Evolutionary conservation across 129 eudicot species (phyloP).

Genomic region (Erigeron canadensis): DNA sequence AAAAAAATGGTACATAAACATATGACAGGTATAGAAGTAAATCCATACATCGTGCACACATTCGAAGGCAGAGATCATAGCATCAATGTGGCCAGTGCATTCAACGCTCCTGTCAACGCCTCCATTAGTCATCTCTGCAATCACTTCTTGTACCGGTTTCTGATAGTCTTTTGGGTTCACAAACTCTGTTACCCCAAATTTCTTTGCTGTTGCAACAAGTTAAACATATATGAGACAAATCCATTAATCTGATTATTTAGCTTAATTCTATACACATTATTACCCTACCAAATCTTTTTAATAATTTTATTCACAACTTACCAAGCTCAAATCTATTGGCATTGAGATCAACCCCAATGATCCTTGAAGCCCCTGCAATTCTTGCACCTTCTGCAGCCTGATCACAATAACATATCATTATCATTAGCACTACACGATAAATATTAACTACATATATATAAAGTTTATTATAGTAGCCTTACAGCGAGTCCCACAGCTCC

Average conservation of each 20-base stretch:
- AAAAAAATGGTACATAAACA: neutral
- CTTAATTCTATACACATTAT: no score
- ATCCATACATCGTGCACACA: conserved; percentile 79
- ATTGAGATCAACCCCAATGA: conserved; percentile 70
- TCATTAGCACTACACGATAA: neutral
- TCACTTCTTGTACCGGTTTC: conserved; percentile 85
- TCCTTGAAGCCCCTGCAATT: conserved; percentile 71
- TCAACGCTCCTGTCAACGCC: conserved; percentile 82
- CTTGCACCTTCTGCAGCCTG: conserved; percentile 93
- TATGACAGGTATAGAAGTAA: neutral
- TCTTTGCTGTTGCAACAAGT: conserved; percentile 53
- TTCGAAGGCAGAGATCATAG: conserved; percentile 87
- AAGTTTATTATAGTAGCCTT: conserved; percentile 22
- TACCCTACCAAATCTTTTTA: no score
- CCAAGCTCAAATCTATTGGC: conserved; percentile 57
- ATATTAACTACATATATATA: neutral
- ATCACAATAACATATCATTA: neutral
- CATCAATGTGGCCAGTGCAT: conserved; percentile 68
- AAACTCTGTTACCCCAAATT: conserved; percentile 81
- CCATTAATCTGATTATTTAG: no score
- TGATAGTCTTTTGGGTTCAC: conserved; percentile 68
- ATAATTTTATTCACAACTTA: conserved; percentile 8
- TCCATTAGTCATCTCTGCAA: conserved; percentile 81
- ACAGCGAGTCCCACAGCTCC: conserved; percentile 96
- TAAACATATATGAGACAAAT: neutral